These are phyloP conservation scores for Parietaria judaica DNA, from an alignment of 306 rosid species.

Conservation along the genomic window DNA sequence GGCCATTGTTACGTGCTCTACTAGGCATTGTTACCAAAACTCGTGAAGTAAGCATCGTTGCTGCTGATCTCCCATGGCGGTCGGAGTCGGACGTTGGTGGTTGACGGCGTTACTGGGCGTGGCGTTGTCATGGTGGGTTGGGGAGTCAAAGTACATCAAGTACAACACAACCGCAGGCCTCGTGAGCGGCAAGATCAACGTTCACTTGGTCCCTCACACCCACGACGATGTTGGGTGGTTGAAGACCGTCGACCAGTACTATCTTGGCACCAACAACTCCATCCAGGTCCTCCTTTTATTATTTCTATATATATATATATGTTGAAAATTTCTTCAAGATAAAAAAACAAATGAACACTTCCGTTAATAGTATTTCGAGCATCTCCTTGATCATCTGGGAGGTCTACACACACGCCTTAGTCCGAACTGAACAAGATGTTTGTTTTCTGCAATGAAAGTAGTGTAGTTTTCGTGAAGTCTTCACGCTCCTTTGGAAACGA, in stretches of 20 bases:
- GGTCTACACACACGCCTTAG: no score
- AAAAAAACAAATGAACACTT: no score
- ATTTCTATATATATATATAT: neutral
- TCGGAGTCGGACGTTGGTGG: neutral
- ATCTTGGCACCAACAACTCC: conserved; percentile 70
- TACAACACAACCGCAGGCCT: conserved; percentile 51
- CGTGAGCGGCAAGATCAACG: conserved; percentile 59
- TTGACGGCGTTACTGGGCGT: neutral
- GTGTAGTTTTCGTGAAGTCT: no score
- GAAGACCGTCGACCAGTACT: conserved; percentile 82
- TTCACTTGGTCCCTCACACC: conserved; percentile 66
- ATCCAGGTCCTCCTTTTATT: conserved; percentile 41
- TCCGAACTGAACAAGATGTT: no score
- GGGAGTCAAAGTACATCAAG: conserved; percentile 39
- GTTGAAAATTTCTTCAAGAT: no score
- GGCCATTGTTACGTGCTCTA: no score
- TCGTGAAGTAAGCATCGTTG: no score
- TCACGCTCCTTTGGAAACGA: no score
- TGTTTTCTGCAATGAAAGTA: no score
- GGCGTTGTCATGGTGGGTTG: neutral
- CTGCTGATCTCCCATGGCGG: conserved; percentile 5
- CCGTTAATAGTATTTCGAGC: no score
- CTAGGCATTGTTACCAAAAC: neutral
- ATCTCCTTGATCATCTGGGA: no score
- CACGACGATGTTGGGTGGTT: conserved; percentile 91